phyloP scores from a whole-genome alignment of 116 monocot genomes.

The Posidonia oceanica region DNA sequence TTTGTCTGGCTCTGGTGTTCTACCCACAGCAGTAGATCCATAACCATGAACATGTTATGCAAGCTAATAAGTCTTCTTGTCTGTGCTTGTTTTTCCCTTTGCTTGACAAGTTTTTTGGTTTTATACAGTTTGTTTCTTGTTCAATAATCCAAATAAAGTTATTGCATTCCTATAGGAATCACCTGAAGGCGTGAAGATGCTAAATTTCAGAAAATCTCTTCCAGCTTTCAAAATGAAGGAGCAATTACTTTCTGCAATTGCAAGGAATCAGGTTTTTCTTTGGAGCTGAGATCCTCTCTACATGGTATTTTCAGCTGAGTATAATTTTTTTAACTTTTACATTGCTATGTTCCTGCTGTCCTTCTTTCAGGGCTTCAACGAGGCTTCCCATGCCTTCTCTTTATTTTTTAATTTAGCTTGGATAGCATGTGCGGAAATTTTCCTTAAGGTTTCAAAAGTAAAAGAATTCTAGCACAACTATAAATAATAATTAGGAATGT shows the following conservation, averaged over 20 bases:
- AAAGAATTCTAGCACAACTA: too few species aligned
- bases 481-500: too few species aligned
- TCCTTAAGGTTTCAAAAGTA: too few species aligned
- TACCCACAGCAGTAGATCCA: too few species aligned
- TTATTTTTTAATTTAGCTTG: not conserved
- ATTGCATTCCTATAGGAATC: constrained; percentile 51
- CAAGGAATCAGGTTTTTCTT: constrained; percentile 89
- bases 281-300: constrained; percentile 27
- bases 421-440: too few species aligned
- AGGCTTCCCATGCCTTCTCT: not conserved
- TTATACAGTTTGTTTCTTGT: not conserved
- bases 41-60: too few species aligned
- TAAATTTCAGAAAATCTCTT: constrained; percentile 84
- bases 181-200: constrained; percentile 78
- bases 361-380: not conserved
- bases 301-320: constrained; percentile 16
- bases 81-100: not conserved
- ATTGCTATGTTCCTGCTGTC: not conserved
- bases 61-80: not conserved
- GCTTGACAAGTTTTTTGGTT: not conserved
- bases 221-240: constrained; percentile 93
- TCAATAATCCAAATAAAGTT: not conserved
- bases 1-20: too few species aligned
- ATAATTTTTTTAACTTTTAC: constrained; percentile 3
- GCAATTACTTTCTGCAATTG: constrained; percentile 79